phyloP scores from a whole-genome alignment of 2,329 filamentous ascomycete genomes.

The Exophiala aquamarina region DNA sequence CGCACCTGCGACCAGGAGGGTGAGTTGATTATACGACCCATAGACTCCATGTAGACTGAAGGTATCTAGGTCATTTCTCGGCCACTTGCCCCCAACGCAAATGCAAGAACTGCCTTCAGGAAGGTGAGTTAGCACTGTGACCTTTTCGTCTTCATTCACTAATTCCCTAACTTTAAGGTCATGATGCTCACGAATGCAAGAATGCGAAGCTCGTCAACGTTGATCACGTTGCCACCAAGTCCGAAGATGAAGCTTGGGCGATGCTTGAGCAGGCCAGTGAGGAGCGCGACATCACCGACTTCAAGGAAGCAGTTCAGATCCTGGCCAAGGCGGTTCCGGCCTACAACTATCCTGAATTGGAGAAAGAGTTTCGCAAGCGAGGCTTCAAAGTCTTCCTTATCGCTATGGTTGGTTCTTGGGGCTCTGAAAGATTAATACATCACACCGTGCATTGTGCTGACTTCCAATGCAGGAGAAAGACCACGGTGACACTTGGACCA shows the following conservation, averaged over 20 bases:
- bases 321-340: slow-evolving; percentile 51
- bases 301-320: slow-evolving; percentile 50
- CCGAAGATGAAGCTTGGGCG: slow-evolving; percentile 51
- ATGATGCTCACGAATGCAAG: slow-evolving; percentile 45
- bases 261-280: slow-evolving; percentile 49
- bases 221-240: slow-evolving; percentile 46
- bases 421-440: slow-evolving; percentile 1
- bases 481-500: slow-evolving; percentile 44
- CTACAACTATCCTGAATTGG: slow-evolving; percentile 50
- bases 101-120: slow-evolving; percentile 48
- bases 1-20: slow-evolving; percentile 44
- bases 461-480: slow-evolving; percentile 39
- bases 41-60: not conserved
- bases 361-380: slow-evolving; percentile 51
- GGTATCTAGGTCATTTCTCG: slow-evolving; percentile 40
- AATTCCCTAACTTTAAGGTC: slow-evolving; percentile 36
- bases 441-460: slow-evolving; percentile 11
- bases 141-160: not conserved
- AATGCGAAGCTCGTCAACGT: slow-evolving; percentile 46
- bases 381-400: slow-evolving; percentile 52
- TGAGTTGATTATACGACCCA: not conserved
- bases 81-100: slow-evolving; percentile 45
- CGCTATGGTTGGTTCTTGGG: slow-evolving; percentile 39
- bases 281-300: slow-evolving; percentile 51
- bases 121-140: slow-evolving; percentile 36